phyloP scores from a whole-genome alignment of 169 alveolate species.

The Cryptosporidium canis region DNA sequence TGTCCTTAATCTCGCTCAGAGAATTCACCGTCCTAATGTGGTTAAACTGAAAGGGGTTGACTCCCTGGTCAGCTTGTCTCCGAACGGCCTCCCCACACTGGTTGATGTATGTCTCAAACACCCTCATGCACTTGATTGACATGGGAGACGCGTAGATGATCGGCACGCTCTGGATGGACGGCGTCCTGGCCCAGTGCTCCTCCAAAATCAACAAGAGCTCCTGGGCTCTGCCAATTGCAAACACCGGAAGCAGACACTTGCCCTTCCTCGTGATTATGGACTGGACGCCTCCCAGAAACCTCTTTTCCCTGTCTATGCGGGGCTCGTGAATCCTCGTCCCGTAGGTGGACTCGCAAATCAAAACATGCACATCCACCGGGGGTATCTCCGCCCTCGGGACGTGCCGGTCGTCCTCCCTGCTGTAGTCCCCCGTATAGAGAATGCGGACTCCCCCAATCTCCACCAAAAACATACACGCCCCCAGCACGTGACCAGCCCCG shows the following conservation, averaged over 20 bases:
- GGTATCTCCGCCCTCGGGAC: constrained; percentile 96
- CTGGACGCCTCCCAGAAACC: constrained; percentile 86
- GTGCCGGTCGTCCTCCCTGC: constrained; percentile 95
- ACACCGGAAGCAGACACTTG: constrained; percentile 94
- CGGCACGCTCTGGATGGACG: constrained; percentile 90
- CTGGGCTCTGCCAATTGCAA: constrained; percentile 94
- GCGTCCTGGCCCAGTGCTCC: constrained; percentile 94
- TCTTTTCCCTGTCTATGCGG: constrained; percentile 93
- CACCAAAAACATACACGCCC: constrained; percentile 98
- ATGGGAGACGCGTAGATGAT: constrained; percentile 95
- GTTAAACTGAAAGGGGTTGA: constrained; percentile 93
- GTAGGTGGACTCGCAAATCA: constrained; percentile 97
- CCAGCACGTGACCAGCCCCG: constrained; percentile 99
- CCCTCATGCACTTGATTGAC: constrained; percentile 92
- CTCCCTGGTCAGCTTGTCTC: constrained; percentile 82
- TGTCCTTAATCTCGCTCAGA: constrained; percentile 65
- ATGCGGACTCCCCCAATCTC: constrained; percentile 96
- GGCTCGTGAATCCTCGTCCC: constrained; percentile 97
- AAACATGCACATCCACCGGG: constrained; percentile 92
- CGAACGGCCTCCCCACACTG: constrained; percentile 93
- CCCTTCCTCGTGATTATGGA: constrained; percentile 90
- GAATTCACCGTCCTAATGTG: constrained; percentile 80
- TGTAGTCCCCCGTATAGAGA: constrained; percentile 98
- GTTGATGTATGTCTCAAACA: constrained; percentile 94
- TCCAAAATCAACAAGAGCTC: constrained; percentile 94